These are phyloP conservation scores for Climacium dendroides DNA, from an alignment of 225 moss, liverwort and hornwort genomes.

Conservation along the genomic window DNA sequence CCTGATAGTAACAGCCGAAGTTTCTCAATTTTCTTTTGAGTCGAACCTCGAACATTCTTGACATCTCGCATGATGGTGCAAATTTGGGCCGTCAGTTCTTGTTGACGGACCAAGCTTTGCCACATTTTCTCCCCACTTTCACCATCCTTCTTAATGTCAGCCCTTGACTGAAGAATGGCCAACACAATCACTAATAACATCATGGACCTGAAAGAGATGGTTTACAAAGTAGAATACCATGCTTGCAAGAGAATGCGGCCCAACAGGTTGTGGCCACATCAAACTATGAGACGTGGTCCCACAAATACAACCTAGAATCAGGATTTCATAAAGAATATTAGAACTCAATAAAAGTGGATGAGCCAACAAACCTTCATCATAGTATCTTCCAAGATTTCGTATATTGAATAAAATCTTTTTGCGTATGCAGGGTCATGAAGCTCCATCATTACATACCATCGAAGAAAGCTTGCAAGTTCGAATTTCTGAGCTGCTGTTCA, in stretches of 20 bases:
- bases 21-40: slow-evolving; percentile 82
- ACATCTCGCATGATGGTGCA: slow-evolving; percentile 93
- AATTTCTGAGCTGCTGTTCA: slow-evolving; percentile 64
- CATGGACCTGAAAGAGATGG: neutral
- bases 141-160: slow-evolving; percentile 13
- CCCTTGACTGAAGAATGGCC: slow-evolving; percentile 1
- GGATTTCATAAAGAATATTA: neutral
- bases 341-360: neutral
- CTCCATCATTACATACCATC: slow-evolving; percentile 93
- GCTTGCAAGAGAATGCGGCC: neutral
- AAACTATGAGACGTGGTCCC: neutral
- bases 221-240: neutral
- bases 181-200: neutral
- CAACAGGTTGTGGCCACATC: neutral
- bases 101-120: slow-evolving; percentile 69
- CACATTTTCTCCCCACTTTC: slow-evolving; percentile 71
- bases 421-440: slow-evolving; percentile 72
- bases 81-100: slow-evolving; percentile 79
- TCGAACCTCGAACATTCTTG: slow-evolving; percentile 76
- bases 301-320: neutral
- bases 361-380: slow-evolving; percentile 44
- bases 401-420: slow-evolving; percentile 74
- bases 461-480: slow-evolving; percentile 74
- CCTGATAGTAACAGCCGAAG: slow-evolving; percentile 74
- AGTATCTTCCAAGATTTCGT: slow-evolving; percentile 72